Base-by-base conservation (phyloP, 257 asterid species). In the Solanum sparsipilum region DNA sequence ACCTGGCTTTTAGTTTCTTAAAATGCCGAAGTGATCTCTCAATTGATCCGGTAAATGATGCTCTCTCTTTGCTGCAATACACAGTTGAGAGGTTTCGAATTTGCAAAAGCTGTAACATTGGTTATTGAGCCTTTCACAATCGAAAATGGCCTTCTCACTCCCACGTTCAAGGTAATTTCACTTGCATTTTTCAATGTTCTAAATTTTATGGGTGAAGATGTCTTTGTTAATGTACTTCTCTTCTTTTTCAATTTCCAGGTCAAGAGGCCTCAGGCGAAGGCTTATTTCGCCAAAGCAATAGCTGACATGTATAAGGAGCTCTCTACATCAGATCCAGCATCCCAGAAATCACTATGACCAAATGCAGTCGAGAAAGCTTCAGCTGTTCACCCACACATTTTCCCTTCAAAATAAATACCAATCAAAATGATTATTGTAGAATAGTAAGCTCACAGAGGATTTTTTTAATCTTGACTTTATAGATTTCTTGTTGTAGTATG, bases 71-170 rank as follows among this genome's bases (percentile, higher is more conserved):
- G 32, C 87, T 82, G 44, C 35, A 31, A 32, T 18, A 63, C 94
- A 95, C 94, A 96, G 99, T 87, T 95, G 91, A 93, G 98, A 90
- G 98, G 99, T 71, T 96, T 96, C 21, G 99, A 96, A 92, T 95
- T 94, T 85, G 98, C 90, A 73, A 96, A 96, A 92, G 96, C 97
- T 41, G 92, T 96, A 48, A 94, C 98, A 5, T 92, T 96, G 89
- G 93, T 94, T 89, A 84, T 90, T 9, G 99, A 96, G 92, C 99
- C 98, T 36, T 95, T 96, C 91, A 94, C 99, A 6, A 15, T 93
- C 88, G 98, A 95, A 92, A 96, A 94, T 84, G 98, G 90, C 88
- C 94, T 96, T 87, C 92, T 96, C 87, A 96, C 99, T 79, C 99
- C 99, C 86, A 96, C 99, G 27, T 95, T 95, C 90, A 96, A 96